Base-by-base conservation (phyloP, 148 eudicot species). In the Silene latifolia region DNA sequence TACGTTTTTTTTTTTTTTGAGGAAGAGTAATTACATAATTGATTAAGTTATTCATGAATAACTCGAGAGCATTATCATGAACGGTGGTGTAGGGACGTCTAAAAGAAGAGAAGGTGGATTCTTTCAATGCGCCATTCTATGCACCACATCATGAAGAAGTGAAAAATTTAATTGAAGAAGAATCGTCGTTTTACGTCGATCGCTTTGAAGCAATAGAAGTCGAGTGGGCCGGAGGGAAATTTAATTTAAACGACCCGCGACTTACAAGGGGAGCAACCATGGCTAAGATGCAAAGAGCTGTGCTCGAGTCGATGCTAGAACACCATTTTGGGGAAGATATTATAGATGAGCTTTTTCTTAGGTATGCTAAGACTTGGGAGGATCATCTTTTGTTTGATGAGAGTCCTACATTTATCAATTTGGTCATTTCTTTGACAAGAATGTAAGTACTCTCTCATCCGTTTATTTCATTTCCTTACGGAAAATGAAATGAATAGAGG, bases 81-180 rank as follows among this genome's bases (percentile, higher is more conserved):
- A 51, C n/a, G n/a, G n/a, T n/a, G 19, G 17, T 80, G 77, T 67
- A 89, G 93, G 96, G 93, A 1, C 68, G 78, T 11, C 32, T 90
- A 47, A 83, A 85, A 73, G 90, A 89, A 68, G 90, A 89, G 72
- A 90, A 84, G 56, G 76, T 93, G 20, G 92, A 88, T 67, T 78
- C 82, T 0, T 93, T 90, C 65, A 88, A 89, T 65, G 86, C 75
- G 21, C 93, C 98, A 5, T 86, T 72, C 72, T 90, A 93, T 69
- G 87, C 89, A 7, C 88, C 98, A 15, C 77, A 76, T 18, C 53
- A 70, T 12, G 86, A 86, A 76, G 98, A 93, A 78, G 18, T 90
- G 58, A 78, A 74, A 46, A 27, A 60, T 24, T 70, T 73, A 61
- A 79, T 88, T 0, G 69, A 83, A 69, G 72, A 74, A 47, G 89